These are phyloP conservation scores for Calonectria ilicicola DNA, from an alignment of 2,329 filamentous ascomycete species.

Conservation along the genomic window DNA sequence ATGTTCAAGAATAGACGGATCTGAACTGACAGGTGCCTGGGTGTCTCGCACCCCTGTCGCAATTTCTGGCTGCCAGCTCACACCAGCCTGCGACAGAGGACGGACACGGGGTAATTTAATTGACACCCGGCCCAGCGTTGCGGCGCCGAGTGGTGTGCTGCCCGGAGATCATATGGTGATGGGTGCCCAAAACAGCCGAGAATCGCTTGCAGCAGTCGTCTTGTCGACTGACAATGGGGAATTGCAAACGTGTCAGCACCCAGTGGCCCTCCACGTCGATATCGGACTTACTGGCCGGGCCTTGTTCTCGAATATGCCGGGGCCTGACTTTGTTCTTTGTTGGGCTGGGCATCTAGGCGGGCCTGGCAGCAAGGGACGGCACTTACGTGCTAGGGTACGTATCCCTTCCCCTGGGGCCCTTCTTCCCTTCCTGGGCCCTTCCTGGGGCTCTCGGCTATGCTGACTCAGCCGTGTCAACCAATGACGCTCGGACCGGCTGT, in stretches of 20 bases:
- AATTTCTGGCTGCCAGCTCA: constrained; percentile 16
- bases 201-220: not conserved
- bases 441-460: not conserved
- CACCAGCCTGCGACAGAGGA: not conserved
- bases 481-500: constrained; percentile 12
- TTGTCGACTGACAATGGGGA: constrained; percentile 9
- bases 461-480: constrained; percentile 13
- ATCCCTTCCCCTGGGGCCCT: not conserved
- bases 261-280: constrained; percentile 8
- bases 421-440: too few species aligned
- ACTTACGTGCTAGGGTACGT: constrained; percentile 11
- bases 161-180: not conserved
- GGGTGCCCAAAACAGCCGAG: constrained; percentile 1
- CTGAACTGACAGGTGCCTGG: not conserved
- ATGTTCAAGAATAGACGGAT: constrained; percentile 4
- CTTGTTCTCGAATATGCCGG: constrained; percentile 7
- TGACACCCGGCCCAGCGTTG: not conserved
- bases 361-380: not conserved
- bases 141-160: not conserved
- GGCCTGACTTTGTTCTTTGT: constrained; percentile 6
- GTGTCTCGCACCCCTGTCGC: constrained; percentile 20
- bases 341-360: constrained; percentile 7
- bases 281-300: constrained; percentile 14
- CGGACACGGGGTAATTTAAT: constrained; percentile 1
- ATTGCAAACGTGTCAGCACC: constrained; percentile 26